phyloP scores from a whole-genome alignment of 331 rosid species.

The Rosa hybrid region DNA sequence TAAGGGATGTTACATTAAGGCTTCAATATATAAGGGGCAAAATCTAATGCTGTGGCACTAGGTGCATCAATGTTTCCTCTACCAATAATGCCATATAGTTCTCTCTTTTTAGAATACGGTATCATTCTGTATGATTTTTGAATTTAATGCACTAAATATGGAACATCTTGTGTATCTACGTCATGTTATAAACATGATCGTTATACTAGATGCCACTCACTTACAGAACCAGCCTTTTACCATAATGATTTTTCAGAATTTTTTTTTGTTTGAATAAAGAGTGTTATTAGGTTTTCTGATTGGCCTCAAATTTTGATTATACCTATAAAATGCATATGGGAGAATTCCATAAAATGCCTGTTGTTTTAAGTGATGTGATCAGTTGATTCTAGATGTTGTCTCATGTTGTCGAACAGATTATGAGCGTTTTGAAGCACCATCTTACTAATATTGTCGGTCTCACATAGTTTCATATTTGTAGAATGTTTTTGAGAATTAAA shows the following conservation, averaged over 20 bases:
- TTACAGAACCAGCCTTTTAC: neutral
- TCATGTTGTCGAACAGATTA: neutral
- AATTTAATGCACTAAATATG: neutral
- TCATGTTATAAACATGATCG: neutral
- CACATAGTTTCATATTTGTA: neutral
- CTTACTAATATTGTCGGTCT: neutral
- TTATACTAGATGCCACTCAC: neutral
- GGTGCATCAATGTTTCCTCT: neutral
- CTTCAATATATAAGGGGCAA: neutral
- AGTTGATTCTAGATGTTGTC: neutral
- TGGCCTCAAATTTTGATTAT: neutral
- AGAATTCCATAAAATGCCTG: neutral
- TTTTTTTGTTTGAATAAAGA: neutral
- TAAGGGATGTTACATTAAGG: neutral
- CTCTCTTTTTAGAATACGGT: neutral
- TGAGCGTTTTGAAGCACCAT: neutral
- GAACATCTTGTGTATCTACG: neutral
- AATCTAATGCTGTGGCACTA: neutral
- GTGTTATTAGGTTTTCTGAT: neutral
- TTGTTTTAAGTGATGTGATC: neutral
- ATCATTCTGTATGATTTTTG: neutral
- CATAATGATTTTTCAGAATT: neutral
- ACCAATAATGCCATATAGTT: neutral
- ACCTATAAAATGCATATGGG: neutral
- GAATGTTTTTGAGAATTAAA: slow-evolving; percentile 5